These are phyloP conservation scores for Metschnikowia peoriensis DNA, from an alignment of 805 yeast genomes.

Conservation along the genomic window DNA sequence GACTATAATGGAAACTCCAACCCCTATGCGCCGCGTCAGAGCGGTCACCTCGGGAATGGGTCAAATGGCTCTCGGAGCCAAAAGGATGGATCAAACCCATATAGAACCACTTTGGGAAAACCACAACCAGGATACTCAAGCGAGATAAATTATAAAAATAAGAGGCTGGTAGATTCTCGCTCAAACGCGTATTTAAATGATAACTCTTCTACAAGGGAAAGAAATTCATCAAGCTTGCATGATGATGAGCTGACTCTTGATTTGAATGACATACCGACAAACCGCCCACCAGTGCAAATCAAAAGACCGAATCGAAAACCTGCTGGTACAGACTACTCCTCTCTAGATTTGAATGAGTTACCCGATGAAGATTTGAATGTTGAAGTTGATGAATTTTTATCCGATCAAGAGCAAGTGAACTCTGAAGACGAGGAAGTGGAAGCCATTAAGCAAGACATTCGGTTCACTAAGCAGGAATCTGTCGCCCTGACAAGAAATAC, in stretches of 20 bases:
- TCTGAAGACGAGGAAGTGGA: slow-evolving; percentile 87
- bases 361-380: slow-evolving; percentile 38
- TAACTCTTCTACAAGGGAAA: not conserved
- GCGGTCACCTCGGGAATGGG: not conserved
- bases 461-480: slow-evolving; percentile 84
- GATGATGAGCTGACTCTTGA: slow-evolving; percentile 37
- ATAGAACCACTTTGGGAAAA: not conserved
- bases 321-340: slow-evolving; percentile 20
- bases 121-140: not conserved
- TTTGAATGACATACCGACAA: slow-evolving; percentile 38
- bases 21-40: slow-evolving; percentile 2
- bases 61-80: too few relatives aligned
- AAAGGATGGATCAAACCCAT: not conserved
- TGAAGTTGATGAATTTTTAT: slow-evolving; percentile 34
- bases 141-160: not conserved
- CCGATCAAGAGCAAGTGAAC: slow-evolving; percentile 41
- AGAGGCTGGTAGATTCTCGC: not conserved
- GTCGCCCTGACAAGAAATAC: slow-evolving; percentile 84
- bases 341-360: slow-evolving; percentile 31
- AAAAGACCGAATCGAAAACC: slow-evolving; percentile 24
- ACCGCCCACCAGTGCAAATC: slow-evolving; percentile 22
- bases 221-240: not conserved
- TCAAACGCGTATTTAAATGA: not conserved
- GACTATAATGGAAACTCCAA: slow-evolving; percentile 7
- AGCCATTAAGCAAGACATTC: slow-evolving; percentile 75